Base-by-base conservation (phyloP, 306 rosid species). In the Ammopiptanthus mongolicus region DNA sequence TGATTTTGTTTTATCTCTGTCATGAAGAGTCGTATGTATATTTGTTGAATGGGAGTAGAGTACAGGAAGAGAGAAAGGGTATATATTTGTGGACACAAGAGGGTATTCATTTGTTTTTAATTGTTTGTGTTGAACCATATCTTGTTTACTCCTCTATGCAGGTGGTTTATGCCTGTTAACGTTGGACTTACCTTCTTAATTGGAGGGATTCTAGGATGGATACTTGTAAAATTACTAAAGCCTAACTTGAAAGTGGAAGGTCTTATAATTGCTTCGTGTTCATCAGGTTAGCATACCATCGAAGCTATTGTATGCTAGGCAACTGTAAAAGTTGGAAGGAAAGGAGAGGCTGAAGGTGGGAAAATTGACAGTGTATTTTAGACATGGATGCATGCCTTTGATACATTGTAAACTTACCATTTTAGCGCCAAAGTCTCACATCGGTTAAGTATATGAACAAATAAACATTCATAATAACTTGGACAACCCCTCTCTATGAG, bases 91-190 rank as follows among this genome's bases (percentile, higher is more conserved):
- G 0, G 8, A 28, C 4, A 8, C n/a, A 29, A 13, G 34, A 55
- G 14, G 8, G 59, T 1, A 42, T 28, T 29, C 31, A 46, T 17
- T 74, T 12, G 46, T n/a, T 48, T 51, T 53, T 44, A 5, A 13
- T 7, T 39, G 64, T 4, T 56, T 55, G 51, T 50, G 76, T 13
- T 60, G 14, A 65, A 58, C 14, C 37, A 44, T 28, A n/a, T 53
- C 5, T 39, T 75, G 39, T 52, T 28, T 8, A 63, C 9, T 13
- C 5, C 44, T 62, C 19, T 71, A 17, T 67, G 39, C 79, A 96
- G 99, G 99, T 96, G 99, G 99, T 96, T 88, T 74, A 96, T 96
- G 99, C 90, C 97, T 0, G 71, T 90, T 12, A 92, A 96, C 14
- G 84, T 87, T 69, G 97, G 74, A 14, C 84, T 96, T 37, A 92